Conservation (phyloP, 228 moss, liverwort and hornwort genomes). For the Sphagnum fallax region DNA sequence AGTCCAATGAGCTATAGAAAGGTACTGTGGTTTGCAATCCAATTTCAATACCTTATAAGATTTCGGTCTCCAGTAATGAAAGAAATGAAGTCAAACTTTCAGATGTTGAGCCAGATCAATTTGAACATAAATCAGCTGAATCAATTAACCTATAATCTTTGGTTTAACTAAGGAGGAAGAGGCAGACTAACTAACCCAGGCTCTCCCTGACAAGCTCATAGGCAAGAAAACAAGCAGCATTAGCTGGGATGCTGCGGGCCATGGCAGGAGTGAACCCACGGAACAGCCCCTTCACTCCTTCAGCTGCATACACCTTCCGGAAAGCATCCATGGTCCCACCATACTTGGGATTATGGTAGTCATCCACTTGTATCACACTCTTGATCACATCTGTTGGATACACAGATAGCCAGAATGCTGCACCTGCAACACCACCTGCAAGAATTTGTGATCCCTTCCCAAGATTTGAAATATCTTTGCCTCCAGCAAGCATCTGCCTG, state of each 20-base stretch:
- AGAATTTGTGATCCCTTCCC: slow-evolving; percentile 38
- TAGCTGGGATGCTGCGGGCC: slow-evolving; percentile 56
- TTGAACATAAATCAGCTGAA: too few species aligned
- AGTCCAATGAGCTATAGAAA: too few species aligned
- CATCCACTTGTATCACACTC: slow-evolving; percentile 55
- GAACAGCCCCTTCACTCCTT: slow-evolving; percentile 54
- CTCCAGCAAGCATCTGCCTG: slow-evolving; percentile 48
- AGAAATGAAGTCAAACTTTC: too few species aligned
- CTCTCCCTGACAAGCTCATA: slow-evolving; percentile 40
- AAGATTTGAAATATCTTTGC: slow-evolving; percentile 42
- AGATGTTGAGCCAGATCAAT: too few species aligned
- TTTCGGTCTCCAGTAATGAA: too few species aligned
- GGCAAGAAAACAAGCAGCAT: slow-evolving; percentile 60
- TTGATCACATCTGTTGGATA: slow-evolving; percentile 59
- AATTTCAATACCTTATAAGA: too few species aligned
- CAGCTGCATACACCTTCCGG: slow-evolving; percentile 39
- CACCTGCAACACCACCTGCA: slow-evolving; percentile 53
- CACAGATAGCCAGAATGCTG: slow-evolving; percentile 35
- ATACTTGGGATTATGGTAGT: slow-evolving; percentile 44
- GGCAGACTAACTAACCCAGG: slow-evolving; percentile 14
- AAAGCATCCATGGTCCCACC: slow-evolving; percentile 53
- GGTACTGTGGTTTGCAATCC: too few species aligned
- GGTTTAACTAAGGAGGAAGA: background rate
- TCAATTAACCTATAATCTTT: too few species aligned
- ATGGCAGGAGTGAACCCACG: slow-evolving; percentile 63